Evolutionary conservation across 495 filamentous ascomycete species (phyloP).

Genomic region (Corynascus novoguineensis): DNA sequence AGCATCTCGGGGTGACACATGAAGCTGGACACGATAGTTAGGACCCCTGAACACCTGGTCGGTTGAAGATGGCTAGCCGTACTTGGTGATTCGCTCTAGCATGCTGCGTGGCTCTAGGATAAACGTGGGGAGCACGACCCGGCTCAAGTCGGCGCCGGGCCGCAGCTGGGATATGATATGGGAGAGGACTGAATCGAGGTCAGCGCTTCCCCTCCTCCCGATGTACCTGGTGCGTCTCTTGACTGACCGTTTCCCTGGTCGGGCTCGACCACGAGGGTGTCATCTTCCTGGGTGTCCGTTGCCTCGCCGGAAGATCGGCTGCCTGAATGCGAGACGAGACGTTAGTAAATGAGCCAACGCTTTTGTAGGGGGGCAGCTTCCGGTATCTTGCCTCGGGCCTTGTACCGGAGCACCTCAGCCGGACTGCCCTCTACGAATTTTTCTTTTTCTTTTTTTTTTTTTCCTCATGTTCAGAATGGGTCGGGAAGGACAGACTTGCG

Average conservation of each 20-base stretch:
- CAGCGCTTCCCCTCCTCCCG: not conserved
- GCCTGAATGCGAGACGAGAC: conserved; percentile 29
- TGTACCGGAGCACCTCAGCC: conserved; percentile 20
- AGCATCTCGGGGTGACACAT: conserved; percentile 99
- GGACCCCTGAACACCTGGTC: not conserved
- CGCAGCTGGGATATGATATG: conserved; percentile 97
- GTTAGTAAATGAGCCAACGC: conserved; percentile 15
- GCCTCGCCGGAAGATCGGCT: conserved; percentile 44
- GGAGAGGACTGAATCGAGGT: conserved; percentile 59
- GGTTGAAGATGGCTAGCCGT: conserved; percentile 20
- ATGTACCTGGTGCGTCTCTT: not conserved
- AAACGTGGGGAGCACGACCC: conserved; percentile 93
- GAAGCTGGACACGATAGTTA: conserved; percentile 57
- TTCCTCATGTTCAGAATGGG: conserved; percentile 23
- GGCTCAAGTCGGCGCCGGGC: conserved; percentile 89
- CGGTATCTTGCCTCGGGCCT: conserved; percentile 25
- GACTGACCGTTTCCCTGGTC: conserved; percentile 66
- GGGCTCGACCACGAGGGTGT: conserved; percentile 66
- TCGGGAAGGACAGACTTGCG: conserved; percentile 6
- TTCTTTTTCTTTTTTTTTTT: no score
- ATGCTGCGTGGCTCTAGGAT: conserved; percentile 97
- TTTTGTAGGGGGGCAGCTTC: not conserved
- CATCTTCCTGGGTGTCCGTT: conserved; percentile 55
- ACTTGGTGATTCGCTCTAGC: conserved; percentile 99
- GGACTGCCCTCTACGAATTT: conserved; percentile 15